A percentile compares a stretch with the other conserved stretches of the same genome.
Evolutionary conservation across 805 yeast species (phyloP).

Genomic region (Candida boleticola): DNA sequence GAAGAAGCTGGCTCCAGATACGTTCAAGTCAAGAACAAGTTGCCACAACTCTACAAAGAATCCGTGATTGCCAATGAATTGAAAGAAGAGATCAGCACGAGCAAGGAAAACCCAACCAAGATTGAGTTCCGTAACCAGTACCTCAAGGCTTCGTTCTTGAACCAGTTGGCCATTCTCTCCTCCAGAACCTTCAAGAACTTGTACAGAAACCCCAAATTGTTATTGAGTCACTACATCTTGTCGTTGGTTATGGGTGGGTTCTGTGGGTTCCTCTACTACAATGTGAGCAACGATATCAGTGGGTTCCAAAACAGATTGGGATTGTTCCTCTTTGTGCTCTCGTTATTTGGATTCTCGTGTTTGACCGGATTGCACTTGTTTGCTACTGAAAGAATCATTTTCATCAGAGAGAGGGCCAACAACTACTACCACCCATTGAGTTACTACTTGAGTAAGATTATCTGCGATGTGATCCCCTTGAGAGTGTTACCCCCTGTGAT

Average conservation of each 20-base stretch:
- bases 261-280: slow-evolving; percentile 82
- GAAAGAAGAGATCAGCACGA: slow-evolving; percentile 32
- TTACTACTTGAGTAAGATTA: slow-evolving; percentile 78
- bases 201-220: slow-evolving; percentile 87
- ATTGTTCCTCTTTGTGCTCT: slow-evolving; percentile 82
- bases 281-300: slow-evolving; percentile 82
- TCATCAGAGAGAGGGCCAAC: slow-evolving; percentile 90
- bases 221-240: slow-evolving; percentile 78
- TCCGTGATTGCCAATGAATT: slow-evolving; percentile 42
- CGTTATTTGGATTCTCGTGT: slow-evolving; percentile 92
- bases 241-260: slow-evolving; percentile 76
- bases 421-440: slow-evolving; percentile 88
- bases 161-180: slow-evolving; percentile 72
- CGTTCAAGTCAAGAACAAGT: slow-evolving; percentile 23
- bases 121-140: slow-evolving; percentile 31
- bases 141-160: slow-evolving; percentile 53
- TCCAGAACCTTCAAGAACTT: slow-evolving; percentile 89
- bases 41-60: slow-evolving; percentile 35
- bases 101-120: slow-evolving; percentile 21
- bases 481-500: slow-evolving; percentile 90
- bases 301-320: slow-evolving; percentile 97
- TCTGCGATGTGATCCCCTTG: slow-evolving; percentile 91
- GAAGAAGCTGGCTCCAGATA: slow-evolving; percentile 13
- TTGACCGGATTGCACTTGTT: slow-evolving; percentile 89
- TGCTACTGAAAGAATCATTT: slow-evolving; percentile 82